Evolutionary conservation across 495 filamentous ascomycete species (phyloP), one percentile per base, ranked within the genome.

Genomic region (Hypoxylon crocopeplum): DNA sequence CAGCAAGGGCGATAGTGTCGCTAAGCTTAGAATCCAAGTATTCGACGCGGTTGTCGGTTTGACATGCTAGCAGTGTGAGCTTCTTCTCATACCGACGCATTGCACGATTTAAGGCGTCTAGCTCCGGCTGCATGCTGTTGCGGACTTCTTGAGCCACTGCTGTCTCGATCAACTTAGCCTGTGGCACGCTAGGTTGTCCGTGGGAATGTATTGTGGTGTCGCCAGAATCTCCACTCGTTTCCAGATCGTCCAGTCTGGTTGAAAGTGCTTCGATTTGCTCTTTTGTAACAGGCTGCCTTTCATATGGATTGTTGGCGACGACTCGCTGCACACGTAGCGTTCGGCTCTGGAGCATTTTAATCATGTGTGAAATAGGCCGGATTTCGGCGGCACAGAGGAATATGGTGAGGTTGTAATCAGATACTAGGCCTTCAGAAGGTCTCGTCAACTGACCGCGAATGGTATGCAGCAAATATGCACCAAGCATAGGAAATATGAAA

Each of bases 71-170:
- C 1, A 93, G 71, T 0, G 87, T 86, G 8, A 87, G 85, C 52
- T 91, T 88, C 70, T 96, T 97, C 75, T 98, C 94, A 61, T 97
- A 97, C n/a, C 91, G 85, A 11, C 94, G 83, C 22, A 98, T 88
- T 0, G 94, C 94, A 15, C 94, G 87, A 54, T 90, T 93, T 29
- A 98, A 74, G 3, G 91, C 90, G 59, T 98, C 94, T 22, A 97
- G 79, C 36, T 97, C 91, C 1, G 91, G 86, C 33, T 91, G 88
- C 15, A 94, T 70, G 11, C 72, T 72, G 45, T 83, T 84, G 29
- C 85, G 83, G 6, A 91, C 79, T 54, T 89, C 86, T 1, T 77
- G 74, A 0, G 80, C 77, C 8, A 93, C 66, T 15, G 81, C 78
- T 24, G 71, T 59, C 49, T 83, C 68, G 15, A 77, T 66, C 54